Evolutionary conservation across 2,329 filamentous ascomycete species (phyloP).

Genomic region (Verticillium nonalfalfae): DNA sequence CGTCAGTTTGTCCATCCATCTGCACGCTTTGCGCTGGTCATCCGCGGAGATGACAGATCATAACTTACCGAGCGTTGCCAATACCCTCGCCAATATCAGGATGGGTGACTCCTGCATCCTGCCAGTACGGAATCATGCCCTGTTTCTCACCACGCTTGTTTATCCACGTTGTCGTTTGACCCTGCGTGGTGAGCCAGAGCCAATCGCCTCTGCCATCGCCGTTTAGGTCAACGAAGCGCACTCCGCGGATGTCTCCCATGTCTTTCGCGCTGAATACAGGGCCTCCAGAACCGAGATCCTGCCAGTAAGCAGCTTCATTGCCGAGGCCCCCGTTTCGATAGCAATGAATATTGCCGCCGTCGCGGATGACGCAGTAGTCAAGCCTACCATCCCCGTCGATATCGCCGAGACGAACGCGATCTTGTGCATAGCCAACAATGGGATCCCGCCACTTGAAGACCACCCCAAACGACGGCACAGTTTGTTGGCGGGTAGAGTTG

Average conservation of each 20-base stretch:
- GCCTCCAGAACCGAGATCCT: constrained; percentile 16
- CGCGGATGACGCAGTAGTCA: constrained; percentile 22
- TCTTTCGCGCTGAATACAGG: constrained; percentile 12
- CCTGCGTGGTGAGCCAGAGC: constrained; percentile 14
- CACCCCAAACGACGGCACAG: neutral
- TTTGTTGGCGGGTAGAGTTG: neutral
- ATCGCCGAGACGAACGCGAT: constrained; percentile 4
- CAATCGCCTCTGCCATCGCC: constrained; percentile 17
- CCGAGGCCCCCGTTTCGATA: constrained; percentile 24
- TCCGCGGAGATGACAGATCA: no score
- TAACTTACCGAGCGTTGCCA: neutral
- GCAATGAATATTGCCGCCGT: constrained; percentile 16
- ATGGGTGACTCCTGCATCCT: constrained; percentile 16
- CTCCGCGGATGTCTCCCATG: constrained; percentile 13
- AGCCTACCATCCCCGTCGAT: constrained; percentile 24
- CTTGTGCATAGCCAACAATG: neutral
- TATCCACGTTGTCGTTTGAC: constrained; percentile 13
- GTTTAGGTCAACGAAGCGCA: constrained; percentile 16
- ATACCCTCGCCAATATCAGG: constrained; percentile 3
- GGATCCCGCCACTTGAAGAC: neutral
- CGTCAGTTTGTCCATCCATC: no score
- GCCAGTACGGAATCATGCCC: constrained; percentile 12
- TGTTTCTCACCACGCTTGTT: constrained; percentile 14
- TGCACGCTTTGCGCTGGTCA: no score
- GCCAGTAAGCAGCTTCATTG: constrained; percentile 23